Evolutionary conservation across 768 basidiomycete species (phyloP).

Genomic region (Coprinopsis sp.): DNA sequence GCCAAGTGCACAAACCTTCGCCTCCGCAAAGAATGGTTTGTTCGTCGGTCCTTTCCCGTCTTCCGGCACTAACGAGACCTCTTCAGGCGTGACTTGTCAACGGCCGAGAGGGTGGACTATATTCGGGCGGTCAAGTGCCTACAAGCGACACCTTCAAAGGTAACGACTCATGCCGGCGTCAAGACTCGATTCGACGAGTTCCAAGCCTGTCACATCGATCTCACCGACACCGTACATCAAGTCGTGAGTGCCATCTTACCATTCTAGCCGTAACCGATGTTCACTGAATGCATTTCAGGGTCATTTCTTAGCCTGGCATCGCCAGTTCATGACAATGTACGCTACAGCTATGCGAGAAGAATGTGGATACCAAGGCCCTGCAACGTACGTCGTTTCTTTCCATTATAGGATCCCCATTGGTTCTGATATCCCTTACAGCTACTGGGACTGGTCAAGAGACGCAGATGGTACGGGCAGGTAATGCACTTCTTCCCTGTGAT

Average conservation of each 20-base stretch:
- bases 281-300: slow-evolving; percentile 11
- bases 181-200: slow-evolving; percentile 24
- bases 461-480: slow-evolving; percentile 2
- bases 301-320: slow-evolving; percentile 25
- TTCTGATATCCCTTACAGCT: background rate
- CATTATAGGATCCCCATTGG: background rate
- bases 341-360: slow-evolving; percentile 19
- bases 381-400: slow-evolving; percentile 14
- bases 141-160: background rate
- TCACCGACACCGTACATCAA: slow-evolving; percentile 18
- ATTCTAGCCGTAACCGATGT: background rate
- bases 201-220: slow-evolving; percentile 18
- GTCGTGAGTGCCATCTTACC: slow-evolving; percentile 14
- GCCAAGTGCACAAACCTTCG: background rate
- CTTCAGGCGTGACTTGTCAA: slow-evolving; percentile 2
- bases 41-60: background rate
- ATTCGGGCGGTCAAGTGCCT: slow-evolving; percentile 19
- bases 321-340: slow-evolving; percentile 18
- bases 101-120: slow-evolving; percentile 10
- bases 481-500: background rate
- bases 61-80: background rate
- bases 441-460: slow-evolving; percentile 7
- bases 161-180: background rate
- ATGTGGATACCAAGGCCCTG: slow-evolving; percentile 21
- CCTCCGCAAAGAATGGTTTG: slow-evolving; percentile 9